Percentiles rank a stretch among this genome's conserved stretches.
Conservation (phyloP, 1,139 yeast species). For the Hemisphaericaspora subhashii region DNA sequence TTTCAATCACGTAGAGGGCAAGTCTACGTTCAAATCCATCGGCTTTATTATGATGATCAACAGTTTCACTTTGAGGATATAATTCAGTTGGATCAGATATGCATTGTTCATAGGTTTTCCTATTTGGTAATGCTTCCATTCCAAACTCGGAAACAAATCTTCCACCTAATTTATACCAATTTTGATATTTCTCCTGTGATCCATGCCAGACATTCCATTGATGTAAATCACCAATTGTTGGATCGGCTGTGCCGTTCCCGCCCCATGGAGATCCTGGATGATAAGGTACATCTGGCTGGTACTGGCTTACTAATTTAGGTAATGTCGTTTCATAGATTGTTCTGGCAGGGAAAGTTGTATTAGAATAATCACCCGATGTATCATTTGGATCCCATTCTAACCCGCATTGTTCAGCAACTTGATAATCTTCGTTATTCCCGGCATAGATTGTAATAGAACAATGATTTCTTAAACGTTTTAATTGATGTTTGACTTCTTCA, state of each 20-base stretch:
- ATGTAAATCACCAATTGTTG: conserved; percentile 44
- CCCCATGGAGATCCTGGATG: conserved; percentile 48
- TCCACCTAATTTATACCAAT: conserved; percentile 40
- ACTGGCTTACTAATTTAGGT: conserved; percentile 28
- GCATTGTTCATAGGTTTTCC: conserved; percentile 26
- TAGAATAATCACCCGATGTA: conserved; percentile 26
- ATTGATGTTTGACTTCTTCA: conserved; percentile 34
- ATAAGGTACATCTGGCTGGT: conserved; percentile 30
- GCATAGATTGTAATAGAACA: conserved; percentile 34
- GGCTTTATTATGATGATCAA: conserved; percentile 45
- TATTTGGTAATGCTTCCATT: conserved; percentile 41
- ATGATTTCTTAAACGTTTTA: conserved; percentile 37
- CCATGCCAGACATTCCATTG: conserved; percentile 57
- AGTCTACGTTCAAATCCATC: conserved; percentile 46
- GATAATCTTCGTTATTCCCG: conserved; percentile 52
- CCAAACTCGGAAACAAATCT: conserved; percentile 51
- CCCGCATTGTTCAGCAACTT: conserved; percentile 35
- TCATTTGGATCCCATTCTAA: conserved; percentile 31
- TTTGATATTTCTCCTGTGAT: conserved; percentile 41
- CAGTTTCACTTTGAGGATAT: conserved; percentile 35
- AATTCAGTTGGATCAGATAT: conserved; percentile 32
- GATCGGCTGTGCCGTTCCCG: conserved; percentile 31
- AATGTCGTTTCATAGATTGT: conserved; percentile 36
- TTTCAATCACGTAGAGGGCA: conserved; percentile 45
- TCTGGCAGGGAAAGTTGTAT: conserved; percentile 41